Base-by-base conservation (phyloP, 192 early-diverging fungal genomes). In the Obelidium mucronatum region DNA sequence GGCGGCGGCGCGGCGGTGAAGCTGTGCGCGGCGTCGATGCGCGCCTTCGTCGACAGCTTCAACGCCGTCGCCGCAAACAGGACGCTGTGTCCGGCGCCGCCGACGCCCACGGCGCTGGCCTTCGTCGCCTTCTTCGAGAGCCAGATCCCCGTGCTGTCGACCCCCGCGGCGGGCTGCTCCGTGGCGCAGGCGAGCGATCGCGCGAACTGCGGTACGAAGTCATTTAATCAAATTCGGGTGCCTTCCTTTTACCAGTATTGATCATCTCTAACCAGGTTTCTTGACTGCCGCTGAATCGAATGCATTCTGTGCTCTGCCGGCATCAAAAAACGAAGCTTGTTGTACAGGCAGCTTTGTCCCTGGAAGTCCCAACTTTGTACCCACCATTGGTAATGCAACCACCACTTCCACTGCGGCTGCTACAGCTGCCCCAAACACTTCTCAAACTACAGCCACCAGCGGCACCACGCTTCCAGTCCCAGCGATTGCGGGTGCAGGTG, bases 131-230 rank as follows among this genome's bases (percentile, higher is more conserved):
- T 60, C 59, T 60, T 60, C 33, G 59, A 13, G 15, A 8, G 8
- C 15, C 11, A 17, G 13, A 26, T 30, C n/a, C 13, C 15, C 59
- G 17, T 22, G 11, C 59, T 60, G 59, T 17, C 13, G 30, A 34
- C 63, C 39, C 19, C 44, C 8, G 63, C 22, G 0, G 4, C 28
- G 13, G 24, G 5, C 13, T 65, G 63, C 37, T 8, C 37, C 30
- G 13, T 65, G 22, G 63, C 28, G 15, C 63, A 34, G 28, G 13
- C 28, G 15, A 35, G 6, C 28, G 63, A 65, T 39, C 63, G 63
- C 34, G 13, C 11, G 3, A 24, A 72, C 44, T 72, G 70, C 55
- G 70, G 70, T 37, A 48, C 8, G n/a, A n/a, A n/a, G n/a, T n/a
- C n/a, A n/a, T n/a, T n/a, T n/a, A n/a, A n/a, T n/a, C n/a, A n/a